phyloP scores from a whole-genome alignment of 1,284 basidiomycete genomes.

The Leccinum glutinopallens region DNA sequence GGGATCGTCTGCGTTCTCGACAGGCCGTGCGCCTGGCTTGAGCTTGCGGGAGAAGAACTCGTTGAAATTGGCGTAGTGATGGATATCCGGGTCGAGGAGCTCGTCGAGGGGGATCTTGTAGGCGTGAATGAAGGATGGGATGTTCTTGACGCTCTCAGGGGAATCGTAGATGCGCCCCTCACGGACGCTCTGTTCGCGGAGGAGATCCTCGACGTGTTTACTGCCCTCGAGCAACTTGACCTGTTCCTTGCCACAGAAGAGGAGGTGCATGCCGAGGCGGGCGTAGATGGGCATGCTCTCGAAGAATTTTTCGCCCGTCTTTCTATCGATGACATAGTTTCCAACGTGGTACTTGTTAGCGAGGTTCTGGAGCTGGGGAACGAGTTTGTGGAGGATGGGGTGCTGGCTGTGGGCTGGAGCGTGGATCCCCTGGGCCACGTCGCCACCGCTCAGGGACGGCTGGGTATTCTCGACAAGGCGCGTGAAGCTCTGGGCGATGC shows the following conservation, averaged over 20 bases:
- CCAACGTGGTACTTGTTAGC: slow-evolving; percentile 59
- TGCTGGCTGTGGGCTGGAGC: slow-evolving; percentile 36
- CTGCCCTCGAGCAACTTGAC: slow-evolving; percentile 54
- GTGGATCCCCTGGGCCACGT: slow-evolving; percentile 48
- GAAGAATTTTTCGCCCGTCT: slow-evolving; percentile 63
- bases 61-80: slow-evolving; percentile 74
- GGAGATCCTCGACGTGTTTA: slow-evolving; percentile 54
- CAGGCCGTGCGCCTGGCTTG: slow-evolving; percentile 64
- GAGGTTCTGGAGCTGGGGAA: slow-evolving; percentile 58
- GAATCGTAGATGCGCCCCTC: slow-evolving; percentile 61
- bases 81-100: slow-evolving; percentile 64
- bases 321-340: slow-evolving; percentile 67
- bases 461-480: slow-evolving; percentile 47
- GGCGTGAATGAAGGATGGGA: slow-evolving; percentile 73
- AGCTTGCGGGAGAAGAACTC: slow-evolving; percentile 79
- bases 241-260: slow-evolving; percentile 65
- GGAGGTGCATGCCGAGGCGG: slow-evolving; percentile 72
- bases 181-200: slow-evolving; percentile 69
- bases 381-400: slow-evolving; percentile 45
- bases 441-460: slow-evolving; percentile 26
- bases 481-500: slow-evolving; percentile 41
- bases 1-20: slow-evolving; percentile 61
- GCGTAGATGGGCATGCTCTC: slow-evolving; percentile 84
- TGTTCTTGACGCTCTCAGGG: slow-evolving; percentile 58
- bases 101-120: slow-evolving; percentile 68